These are phyloP conservation scores for Wilcoxina mikolae DNA, from an alignment of 495 filamentous ascomycete species.

Conservation along the genomic window DNA sequence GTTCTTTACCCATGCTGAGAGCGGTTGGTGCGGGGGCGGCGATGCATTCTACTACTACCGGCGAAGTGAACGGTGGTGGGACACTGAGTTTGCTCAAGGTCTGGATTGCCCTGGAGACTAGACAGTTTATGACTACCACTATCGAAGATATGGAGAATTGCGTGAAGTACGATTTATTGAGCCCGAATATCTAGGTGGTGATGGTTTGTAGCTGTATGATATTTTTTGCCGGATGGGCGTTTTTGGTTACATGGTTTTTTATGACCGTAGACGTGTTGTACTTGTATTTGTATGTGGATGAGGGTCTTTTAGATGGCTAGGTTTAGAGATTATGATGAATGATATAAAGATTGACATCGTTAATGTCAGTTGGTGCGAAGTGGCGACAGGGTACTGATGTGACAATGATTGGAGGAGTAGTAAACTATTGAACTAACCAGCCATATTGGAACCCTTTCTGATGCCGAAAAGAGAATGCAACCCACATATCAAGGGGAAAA, in stretches of 20 bases:
- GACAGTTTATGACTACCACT: conserved; percentile 73
- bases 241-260: neutral
- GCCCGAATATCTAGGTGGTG: conserved; percentile 53
- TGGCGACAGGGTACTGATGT: no score
- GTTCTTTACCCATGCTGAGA: conserved; percentile 79
- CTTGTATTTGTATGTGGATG: neutral
- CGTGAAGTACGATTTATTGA: conserved; percentile 69
- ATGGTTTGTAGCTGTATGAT: neutral
- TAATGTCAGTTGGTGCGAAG: no score
- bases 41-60: conserved; percentile 47
- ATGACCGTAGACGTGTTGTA: neutral
- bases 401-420: no score
- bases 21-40: conserved; percentile 55
- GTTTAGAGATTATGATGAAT: no score
- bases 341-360: no score
- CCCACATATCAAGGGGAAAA: no score
- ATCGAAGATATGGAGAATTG: conserved; percentile 75
- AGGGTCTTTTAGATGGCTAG: no score
- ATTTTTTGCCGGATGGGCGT: neutral
- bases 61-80: conserved; percentile 21
- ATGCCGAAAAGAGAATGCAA: no score
- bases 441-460: no score
- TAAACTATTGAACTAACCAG: no score
- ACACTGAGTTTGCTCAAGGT: conserved; percentile 68
- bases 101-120: conserved; percentile 82